Percentiles rank a stretch among this genome's conserved stretches.
Conservation (phyloP, 148 eudicot species). For the Mesembryanthemum crystallinum region DNA sequence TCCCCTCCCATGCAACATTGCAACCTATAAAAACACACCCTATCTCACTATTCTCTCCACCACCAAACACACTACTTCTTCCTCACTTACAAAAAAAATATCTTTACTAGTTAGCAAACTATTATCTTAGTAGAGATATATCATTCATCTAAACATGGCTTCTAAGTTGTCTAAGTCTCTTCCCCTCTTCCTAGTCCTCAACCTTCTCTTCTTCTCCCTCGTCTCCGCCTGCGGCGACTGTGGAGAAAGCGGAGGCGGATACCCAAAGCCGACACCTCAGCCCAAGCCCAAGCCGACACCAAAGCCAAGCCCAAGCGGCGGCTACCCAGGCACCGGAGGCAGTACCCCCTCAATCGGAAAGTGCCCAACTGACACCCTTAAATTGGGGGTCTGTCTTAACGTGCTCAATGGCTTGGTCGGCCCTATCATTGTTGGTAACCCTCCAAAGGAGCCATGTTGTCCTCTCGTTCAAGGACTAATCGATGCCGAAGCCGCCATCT, state of each 20-base stretch:
- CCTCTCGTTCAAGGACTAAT: slow-evolving; percentile 35
- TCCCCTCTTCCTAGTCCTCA: slow-evolving; percentile 37
- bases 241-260: slow-evolving; percentile 22
- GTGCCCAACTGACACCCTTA: slow-evolving; percentile 20
- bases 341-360: neutral
- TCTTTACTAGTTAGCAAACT: neutral
- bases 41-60: slow-evolving; percentile 1
- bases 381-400: slow-evolving; percentile 21
- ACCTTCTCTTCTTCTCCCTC: slow-evolving; percentile 38
- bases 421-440: slow-evolving; percentile 30
- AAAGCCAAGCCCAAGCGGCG: neutral
- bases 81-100: no score
- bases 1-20: slow-evolving; percentile 10
- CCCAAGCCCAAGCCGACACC: slow-evolving; percentile 20
- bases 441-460: slow-evolving; percentile 44
- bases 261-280: slow-evolving; percentile 17
- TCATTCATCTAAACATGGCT: slow-evolving; percentile 26
- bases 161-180: slow-evolving; percentile 24
- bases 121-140: neutral
- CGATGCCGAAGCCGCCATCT: slow-evolving; percentile 40
- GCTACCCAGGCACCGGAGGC: no score
- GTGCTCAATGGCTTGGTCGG: slow-evolving; percentile 23
- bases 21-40: slow-evolving; percentile 26
- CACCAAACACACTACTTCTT: neutral
- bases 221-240: slow-evolving; percentile 33